Base-by-base conservation (phyloP, 2,329 filamentous ascomycete species). In the Diplodia scrobiculata region DNA sequence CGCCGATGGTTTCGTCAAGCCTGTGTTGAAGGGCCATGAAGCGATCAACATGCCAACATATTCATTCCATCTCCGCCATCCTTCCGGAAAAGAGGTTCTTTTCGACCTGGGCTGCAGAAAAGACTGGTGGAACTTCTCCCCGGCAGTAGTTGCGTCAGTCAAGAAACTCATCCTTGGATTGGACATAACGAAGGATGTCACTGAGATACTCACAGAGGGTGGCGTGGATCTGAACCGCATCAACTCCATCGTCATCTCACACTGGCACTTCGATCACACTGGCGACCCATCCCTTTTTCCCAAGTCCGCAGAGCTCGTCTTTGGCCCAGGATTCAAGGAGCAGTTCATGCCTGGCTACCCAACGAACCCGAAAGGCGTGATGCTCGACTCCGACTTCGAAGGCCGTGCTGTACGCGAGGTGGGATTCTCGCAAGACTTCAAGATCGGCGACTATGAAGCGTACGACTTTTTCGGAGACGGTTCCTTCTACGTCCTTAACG, bases 381-480 rank as follows among this genome's bases (percentile, higher is more conserved):
- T 70, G 32, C 51, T 48, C 17, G 68, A 70, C n/a, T 52, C 62
- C 19, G 68, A 68, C 38, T 69, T 66, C 41, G 62, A 53, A 17
- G 67, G 68, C 9, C 58, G 68, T 2, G 60, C 65, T n/a, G 41
- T 69, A 14, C 54, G 66, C 14, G 68, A 69, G 54, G 48, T 67
- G 10, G n/a, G 3, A 25, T 65, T 65, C 25, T 48, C 63, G 29
- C 19, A 67, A 10, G 41, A 51, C 17, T 63, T 70, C 11, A 67
- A 79, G 67, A 80, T 84, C 29, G 82, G 81, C 1, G 71, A 77
- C 10, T 84, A 83, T 70, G 71, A 76, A 45, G 82, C 82, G 2
- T 74, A 77, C 25, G 84, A 87, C 71, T 86, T 81, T 70, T 87
- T 86, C 66, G 80, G 80, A 2, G 84, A 87, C 70, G 84, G 84